phyloP scores from a whole-genome alignment of 345 rosid genomes.

The Noccaea caerulescens region DNA sequence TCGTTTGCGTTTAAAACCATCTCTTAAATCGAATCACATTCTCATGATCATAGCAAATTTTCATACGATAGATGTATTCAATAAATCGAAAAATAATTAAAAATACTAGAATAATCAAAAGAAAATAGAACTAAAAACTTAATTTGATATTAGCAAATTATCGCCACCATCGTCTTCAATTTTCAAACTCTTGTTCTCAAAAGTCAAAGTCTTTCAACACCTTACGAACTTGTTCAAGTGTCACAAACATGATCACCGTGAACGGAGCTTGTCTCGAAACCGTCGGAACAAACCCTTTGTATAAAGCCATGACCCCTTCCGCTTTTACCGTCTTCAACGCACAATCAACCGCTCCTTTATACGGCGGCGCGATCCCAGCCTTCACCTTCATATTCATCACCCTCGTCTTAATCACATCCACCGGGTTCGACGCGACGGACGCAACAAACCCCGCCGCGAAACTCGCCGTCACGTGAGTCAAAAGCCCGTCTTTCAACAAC shows the following conservation, averaged over 20 bases:
- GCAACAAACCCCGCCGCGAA: constrained; percentile 90
- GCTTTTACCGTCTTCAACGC: constrained; percentile 73
- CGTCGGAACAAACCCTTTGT: constrained; percentile 86
- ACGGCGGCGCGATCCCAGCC: constrained; percentile 66
- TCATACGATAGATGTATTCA: constrained; percentile 4
- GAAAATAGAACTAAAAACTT: background rate
- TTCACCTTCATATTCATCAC: constrained; percentile 90
- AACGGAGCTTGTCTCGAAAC: constrained; percentile 89
- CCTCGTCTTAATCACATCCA: constrained; percentile 86
- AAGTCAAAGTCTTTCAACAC: constrained; percentile 63
- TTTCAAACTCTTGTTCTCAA: constrained; percentile 8
- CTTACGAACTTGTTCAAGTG: constrained; percentile 79
- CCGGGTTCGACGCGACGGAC: constrained; percentile 73
- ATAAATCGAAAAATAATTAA: constrained; percentile 5
- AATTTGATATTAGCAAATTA: constrained; percentile 7
- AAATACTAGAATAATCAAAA: constrained; percentile 16
- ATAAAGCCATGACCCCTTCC: constrained; percentile 80
- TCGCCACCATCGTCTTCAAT: constrained; percentile 24
- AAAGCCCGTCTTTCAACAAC: constrained; percentile 65
- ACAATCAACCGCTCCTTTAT: constrained; percentile 74
- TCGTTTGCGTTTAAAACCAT: background rate
- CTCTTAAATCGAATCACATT: constrained; percentile 14
- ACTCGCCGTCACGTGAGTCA: constrained; percentile 81
- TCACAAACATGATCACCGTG: constrained; percentile 78
- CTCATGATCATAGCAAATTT: background rate